Conservation (phyloP, 2,329 filamentous ascomycete species). For the Huntiella bhutanensis region DNA sequence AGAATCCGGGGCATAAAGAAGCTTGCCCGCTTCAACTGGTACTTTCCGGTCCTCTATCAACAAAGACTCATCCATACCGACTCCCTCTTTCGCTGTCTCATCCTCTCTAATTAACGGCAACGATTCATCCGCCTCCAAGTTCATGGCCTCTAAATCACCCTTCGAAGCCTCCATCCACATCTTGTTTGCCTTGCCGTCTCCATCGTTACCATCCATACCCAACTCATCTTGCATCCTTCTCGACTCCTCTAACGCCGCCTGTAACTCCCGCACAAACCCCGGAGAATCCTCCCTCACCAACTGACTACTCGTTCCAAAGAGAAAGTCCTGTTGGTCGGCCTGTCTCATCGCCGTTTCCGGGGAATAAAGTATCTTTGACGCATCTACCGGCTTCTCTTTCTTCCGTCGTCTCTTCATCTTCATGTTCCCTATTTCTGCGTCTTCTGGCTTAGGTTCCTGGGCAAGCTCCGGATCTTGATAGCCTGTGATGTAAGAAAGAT, state of each 20-base stretch:
- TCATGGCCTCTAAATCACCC: too few relatives aligned
- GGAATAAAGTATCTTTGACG: slow-evolving; percentile 35
- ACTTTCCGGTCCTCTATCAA: too few relatives aligned
- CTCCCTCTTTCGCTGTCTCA: too few relatives aligned
- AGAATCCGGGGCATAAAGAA: too few relatives aligned
- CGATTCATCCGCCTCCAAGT: too few relatives aligned
- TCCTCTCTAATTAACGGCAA: too few relatives aligned
- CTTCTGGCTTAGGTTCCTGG: slow-evolving; percentile 5
- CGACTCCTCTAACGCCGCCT: slow-evolving; percentile 41
- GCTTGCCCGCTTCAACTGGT: too few relatives aligned
- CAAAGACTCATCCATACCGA: too few relatives aligned
- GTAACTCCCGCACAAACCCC: slow-evolving; percentile 40
- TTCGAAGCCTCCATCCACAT: slow-evolving; percentile 51
- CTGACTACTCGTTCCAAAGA: slow-evolving; percentile 79
- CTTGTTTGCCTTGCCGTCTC: slow-evolving; percentile 1
- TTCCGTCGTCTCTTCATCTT: slow-evolving; percentile 15
- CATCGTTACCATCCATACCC: slow-evolving; percentile 1
- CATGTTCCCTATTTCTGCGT: slow-evolving; percentile 12
- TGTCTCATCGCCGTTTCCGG: slow-evolving; percentile 48
- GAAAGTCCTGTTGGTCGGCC: slow-evolving; percentile 50
- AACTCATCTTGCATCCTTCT: slow-evolving; percentile 19
- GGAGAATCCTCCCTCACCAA: slow-evolving; percentile 56
- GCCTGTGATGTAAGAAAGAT: slow-evolving; percentile 9
- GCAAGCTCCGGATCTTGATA: slow-evolving; percentile 9
- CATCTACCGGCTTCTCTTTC: slow-evolving; percentile 19